Evolutionary conservation across 768 basidiomycete genomes (phyloP), one percentile per base, ranked within the genome.

Genomic region (Russula emetica): DNA sequence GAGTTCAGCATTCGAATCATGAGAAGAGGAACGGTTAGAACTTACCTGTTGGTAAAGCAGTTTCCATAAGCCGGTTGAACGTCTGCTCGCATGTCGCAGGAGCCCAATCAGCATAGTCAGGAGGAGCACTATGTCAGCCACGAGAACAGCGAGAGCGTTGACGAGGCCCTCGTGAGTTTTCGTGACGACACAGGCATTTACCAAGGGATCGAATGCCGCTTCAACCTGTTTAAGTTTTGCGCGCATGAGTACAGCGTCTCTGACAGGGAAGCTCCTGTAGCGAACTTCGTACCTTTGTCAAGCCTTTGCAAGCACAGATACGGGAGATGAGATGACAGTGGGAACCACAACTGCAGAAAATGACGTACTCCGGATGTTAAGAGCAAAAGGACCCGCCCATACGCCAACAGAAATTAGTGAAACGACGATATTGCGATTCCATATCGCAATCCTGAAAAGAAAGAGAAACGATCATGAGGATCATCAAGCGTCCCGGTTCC

Each of bases 31-130:
- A n/a, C 5, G n/a, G 11, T 24, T 18, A 24, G 6, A 22, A 3
- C 10, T 56, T 11, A 65, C 64, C 40, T 65, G 60, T 61, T 57
- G 64, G 53, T 61, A 61, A 45, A 65, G 60, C 16, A 65, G 24
- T 18, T 24, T 20, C 64, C 64, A 65, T 44, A 65, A 36, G 13
- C 44, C 53, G 20, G 9, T n/a, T 47, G 60, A 18, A n/a, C 14
- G 20, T 10, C 28, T 26, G 16, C 47, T 24, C 8, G 24, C 44
- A 6, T 55, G 53, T 55, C 44, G 60, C 14, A 61, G 18, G 32
- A 61, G 53, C 18, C 60, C 60, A 14, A 55, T 38, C 2, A 55
- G 20, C 60, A 55, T 61, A 10, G 44, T 9, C 13, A 61, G 2
- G 32, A 54, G 54, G 53, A 55, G 60, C 30, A 55, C 53, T 11